phyloP scores from a whole-genome alignment of 257 asterid species.

The Solanum etuberosum region DNA sequence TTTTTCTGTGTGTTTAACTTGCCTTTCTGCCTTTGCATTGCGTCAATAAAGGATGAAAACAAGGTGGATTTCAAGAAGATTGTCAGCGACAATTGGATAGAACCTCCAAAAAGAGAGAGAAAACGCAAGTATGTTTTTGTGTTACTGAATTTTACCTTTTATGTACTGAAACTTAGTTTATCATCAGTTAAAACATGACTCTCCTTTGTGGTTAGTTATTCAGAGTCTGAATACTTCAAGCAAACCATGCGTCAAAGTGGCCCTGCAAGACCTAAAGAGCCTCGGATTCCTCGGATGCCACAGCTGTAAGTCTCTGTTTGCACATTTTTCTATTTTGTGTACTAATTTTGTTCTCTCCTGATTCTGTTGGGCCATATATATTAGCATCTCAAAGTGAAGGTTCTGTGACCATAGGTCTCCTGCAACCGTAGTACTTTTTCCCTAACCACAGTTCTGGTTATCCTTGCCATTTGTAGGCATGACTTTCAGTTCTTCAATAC shows the following conservation, averaged over 20 bases:
- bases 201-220: slow-evolving; percentile 41
- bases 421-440: neutral
- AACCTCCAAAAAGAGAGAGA: slow-evolving; percentile 89
- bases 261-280: slow-evolving; percentile 90
- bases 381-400: neutral
- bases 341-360: neutral
- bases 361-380: neutral
- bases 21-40: neutral
- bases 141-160: neutral
- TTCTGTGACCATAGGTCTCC: neutral
- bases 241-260: slow-evolving; percentile 99
- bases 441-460: neutral
- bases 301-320: slow-evolving; percentile 49
- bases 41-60: slow-evolving; percentile 54
- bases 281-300: slow-evolving; percentile 99
- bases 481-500: slow-evolving; percentile 98
- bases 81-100: slow-evolving; percentile 84
- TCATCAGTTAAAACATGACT: neutral
- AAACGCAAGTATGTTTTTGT: slow-evolving; percentile 79
- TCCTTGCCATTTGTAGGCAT: slow-evolving; percentile 41
- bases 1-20: neutral
- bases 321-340: neutral
- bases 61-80: slow-evolving; percentile 95
- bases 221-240: slow-evolving; percentile 95
- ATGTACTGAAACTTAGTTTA: neutral